phyloP scores from a whole-genome alignment of 805 yeast genomes.

The Ogataea glucozyma region DNA sequence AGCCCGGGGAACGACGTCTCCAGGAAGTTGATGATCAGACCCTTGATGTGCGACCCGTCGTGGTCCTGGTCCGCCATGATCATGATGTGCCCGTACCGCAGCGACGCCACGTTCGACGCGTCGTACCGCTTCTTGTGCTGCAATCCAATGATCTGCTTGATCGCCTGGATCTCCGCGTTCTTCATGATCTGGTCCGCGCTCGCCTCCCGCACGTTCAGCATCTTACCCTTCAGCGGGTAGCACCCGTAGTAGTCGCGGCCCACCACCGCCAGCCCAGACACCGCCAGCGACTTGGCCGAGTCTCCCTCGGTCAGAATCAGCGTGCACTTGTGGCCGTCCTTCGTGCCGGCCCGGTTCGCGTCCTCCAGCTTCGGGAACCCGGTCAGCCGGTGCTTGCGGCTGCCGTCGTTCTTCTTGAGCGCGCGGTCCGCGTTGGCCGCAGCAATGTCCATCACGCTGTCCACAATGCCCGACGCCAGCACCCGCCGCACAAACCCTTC shows the following conservation, averaged over 20 bases:
- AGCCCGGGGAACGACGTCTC: slow-evolving; percentile 95
- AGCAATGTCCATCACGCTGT: slow-evolving; percentile 80
- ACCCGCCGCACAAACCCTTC: slow-evolving; percentile 74
- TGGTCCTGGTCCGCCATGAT: slow-evolving; percentile 99
- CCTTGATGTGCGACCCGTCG: slow-evolving; percentile 98
- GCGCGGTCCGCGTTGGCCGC: slow-evolving; percentile 86
- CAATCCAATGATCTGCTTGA: slow-evolving; percentile 92
- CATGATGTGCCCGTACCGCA: slow-evolving; percentile 96
- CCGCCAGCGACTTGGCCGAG: slow-evolving; percentile 90
- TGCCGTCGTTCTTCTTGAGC: slow-evolving; percentile 84
- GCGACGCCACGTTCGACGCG: slow-evolving; percentile 58
- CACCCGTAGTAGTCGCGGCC: slow-evolving; percentile 96
- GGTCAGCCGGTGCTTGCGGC: slow-evolving; percentile 79
- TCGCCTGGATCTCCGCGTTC: slow-evolving; percentile 91
- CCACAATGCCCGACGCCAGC: slow-evolving; percentile 68
- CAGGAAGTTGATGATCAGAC: slow-evolving; percentile 87
- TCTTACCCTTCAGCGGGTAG: slow-evolving; percentile 92
- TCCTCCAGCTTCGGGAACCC: slow-evolving; percentile 89
- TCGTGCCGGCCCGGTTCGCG: slow-evolving; percentile 95
- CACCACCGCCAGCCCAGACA: slow-evolving; percentile 89
- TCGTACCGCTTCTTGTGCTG: slow-evolving; percentile 85
- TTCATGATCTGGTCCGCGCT: slow-evolving; percentile 92
- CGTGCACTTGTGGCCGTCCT: slow-evolving; percentile 89
- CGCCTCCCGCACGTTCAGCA: slow-evolving; percentile 94
- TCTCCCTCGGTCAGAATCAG: slow-evolving; percentile 95